phyloP scores from a whole-genome alignment of 208 protist genomes.

The Leishmania amazonensis region DNA sequence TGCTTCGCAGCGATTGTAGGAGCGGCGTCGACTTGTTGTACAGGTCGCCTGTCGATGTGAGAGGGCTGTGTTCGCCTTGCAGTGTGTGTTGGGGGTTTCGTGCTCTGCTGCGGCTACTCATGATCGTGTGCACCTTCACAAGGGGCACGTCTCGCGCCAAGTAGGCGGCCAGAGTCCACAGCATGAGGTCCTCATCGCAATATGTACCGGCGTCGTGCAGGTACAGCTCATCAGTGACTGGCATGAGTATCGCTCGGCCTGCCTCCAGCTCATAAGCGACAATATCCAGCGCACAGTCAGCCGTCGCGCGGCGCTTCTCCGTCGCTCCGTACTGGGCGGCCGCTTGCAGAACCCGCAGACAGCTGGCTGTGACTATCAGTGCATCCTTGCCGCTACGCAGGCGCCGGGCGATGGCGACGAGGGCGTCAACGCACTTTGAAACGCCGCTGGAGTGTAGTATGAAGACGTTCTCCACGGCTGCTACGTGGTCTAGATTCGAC shows the following conservation, averaged over 20 bases:
- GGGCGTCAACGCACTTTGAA: conserved; percentile 38
- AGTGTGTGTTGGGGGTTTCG: conserved; percentile 69
- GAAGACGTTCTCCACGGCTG: conserved; percentile 73
- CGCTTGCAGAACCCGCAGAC: conserved; percentile 55
- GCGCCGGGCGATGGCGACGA: conserved; percentile 59
- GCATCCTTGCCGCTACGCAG: conserved; percentile 77
- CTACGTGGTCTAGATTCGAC: conserved; percentile 48
- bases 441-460: conserved; percentile 75
- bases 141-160: conserved; percentile 77
- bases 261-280: conserved; percentile 75
- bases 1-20: conserved; percentile 60
- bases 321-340: conserved; percentile 32
- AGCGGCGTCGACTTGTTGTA: conserved; percentile 63
- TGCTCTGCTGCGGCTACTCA: conserved; percentile 47
- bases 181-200: conserved; percentile 89
- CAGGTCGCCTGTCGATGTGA: conserved; percentile 41
- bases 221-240: conserved; percentile 72
- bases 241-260: conserved; percentile 62
- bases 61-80: conserved; percentile 62
- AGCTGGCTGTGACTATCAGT: conserved; percentile 67
- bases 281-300: conserved; percentile 59
- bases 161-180: conserved; percentile 85
- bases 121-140: conserved; percentile 79
- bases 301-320: conserved; percentile 32
- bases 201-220: conserved; percentile 84